phyloP scores from a whole-genome alignment of 352 stramenopile species.

The Phytophthora vignae region DNA sequence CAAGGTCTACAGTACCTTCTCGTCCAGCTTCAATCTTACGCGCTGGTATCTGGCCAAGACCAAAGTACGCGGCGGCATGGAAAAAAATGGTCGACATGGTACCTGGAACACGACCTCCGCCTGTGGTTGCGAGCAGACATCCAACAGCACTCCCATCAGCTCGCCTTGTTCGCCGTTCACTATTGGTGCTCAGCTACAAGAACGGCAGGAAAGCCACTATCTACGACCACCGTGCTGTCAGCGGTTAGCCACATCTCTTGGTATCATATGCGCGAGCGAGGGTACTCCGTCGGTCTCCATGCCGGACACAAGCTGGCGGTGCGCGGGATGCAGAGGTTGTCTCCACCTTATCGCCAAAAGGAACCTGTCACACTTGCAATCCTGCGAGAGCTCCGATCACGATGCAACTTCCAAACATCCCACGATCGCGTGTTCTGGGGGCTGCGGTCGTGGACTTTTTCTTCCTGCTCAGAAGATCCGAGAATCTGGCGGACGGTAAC shows the following conservation, averaged over 20 bases:
- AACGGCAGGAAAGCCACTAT: neutral
- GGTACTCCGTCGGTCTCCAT: constrained; percentile 14
- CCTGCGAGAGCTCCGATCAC: neutral
- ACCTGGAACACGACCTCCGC: neutral
- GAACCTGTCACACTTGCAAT: neutral
- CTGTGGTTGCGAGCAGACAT: neutral
- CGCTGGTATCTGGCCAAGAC: neutral
- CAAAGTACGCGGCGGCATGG: constrained; percentile 9
- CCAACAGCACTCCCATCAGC: neutral
- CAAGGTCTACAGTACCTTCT: constrained; percentile 20
- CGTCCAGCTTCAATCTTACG: constrained; percentile 2
- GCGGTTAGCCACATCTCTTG: too few relatives aligned
- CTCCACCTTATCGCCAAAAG: constrained; percentile 4
- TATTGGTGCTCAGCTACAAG: neutral
- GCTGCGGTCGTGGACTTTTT: constrained; percentile 30
- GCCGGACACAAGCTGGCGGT: constrained; percentile 13
- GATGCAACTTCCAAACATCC: constrained; percentile 9
- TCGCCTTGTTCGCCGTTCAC: constrained; percentile 2
- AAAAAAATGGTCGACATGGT: constrained; percentile 14
- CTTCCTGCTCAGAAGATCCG: constrained; percentile 1
- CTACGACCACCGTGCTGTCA: constrained; percentile 12
- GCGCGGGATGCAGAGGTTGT: constrained; percentile 23
- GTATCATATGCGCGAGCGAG: too few relatives aligned
- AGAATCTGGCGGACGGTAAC: too few relatives aligned
- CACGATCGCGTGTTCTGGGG: constrained; percentile 26